Percentiles rank a stretch among this genome's conserved stretches.
Conservation (phyloP, 2,329 filamentous ascomycete species). For the Dactylellina sp. region DNA sequence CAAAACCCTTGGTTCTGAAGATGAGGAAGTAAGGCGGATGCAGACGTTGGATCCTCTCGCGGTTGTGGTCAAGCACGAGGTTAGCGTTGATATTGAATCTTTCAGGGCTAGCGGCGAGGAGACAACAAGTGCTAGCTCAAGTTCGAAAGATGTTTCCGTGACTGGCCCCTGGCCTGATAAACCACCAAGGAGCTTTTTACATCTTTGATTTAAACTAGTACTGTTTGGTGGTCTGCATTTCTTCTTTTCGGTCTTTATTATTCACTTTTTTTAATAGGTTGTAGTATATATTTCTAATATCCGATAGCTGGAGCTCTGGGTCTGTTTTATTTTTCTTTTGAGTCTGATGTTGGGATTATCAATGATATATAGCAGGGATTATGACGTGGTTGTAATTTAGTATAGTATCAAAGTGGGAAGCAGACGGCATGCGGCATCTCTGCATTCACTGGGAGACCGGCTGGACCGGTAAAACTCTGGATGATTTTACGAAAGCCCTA, state of each 20-base stretch:
- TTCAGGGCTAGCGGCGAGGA: conserved; percentile 44
- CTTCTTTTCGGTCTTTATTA: conserved; percentile 12
- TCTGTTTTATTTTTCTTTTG: neutral
- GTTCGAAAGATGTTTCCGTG: conserved; percentile 45
- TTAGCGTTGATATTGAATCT: conserved; percentile 49
- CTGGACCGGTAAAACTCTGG: neutral
- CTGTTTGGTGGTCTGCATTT: neutral
- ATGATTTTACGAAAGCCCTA: neutral
- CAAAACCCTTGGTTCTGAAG: conserved; percentile 22
- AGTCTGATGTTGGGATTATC: too few species aligned
- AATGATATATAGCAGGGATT: too few species aligned
- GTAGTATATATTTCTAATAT: conserved; percentile 17
- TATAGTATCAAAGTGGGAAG: too few species aligned
- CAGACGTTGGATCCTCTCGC: conserved; percentile 35
- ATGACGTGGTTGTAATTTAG: too few species aligned
- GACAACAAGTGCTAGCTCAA: conserved; percentile 38
- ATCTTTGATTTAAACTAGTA: conserved; percentile 19
- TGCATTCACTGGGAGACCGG: neutral
- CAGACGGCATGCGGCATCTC: too few species aligned
- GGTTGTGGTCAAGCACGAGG: conserved; percentile 48
- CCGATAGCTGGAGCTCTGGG: neutral
- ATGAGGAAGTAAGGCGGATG: conserved; percentile 41
- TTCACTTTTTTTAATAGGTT: too few species aligned
- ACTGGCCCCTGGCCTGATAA: conserved; percentile 42
- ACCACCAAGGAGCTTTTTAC: conserved; percentile 48